A percentile compares a stretch with the other conserved stretches of the same genome.
Conservation (phyloP, 805 yeast genomes). For the Ogataea methylovora region DNA sequence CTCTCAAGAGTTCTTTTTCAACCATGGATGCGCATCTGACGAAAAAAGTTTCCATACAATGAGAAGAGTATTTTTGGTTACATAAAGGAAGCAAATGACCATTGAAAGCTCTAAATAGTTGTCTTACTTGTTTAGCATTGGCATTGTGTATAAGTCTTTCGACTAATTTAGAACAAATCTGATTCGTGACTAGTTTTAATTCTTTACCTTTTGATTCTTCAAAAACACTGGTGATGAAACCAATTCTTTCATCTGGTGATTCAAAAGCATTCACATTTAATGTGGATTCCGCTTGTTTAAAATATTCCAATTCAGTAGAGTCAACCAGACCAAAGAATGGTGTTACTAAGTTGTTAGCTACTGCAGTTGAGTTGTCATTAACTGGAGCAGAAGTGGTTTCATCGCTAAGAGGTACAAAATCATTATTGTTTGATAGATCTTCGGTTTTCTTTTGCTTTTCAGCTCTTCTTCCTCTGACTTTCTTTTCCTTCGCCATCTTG, state of each 20-base stretch:
- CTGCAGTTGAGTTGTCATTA: constrained; percentile 2
- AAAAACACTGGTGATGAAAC: constrained; percentile 69
- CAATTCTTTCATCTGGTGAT: constrained; percentile 59
- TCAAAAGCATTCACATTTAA: constrained; percentile 75
- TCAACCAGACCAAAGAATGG: constrained; percentile 85
- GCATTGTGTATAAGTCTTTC: constrained; percentile 76
- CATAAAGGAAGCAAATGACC: constrained; percentile 74
- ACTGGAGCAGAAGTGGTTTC: background rate
- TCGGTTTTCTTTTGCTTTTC: constrained; percentile 8
- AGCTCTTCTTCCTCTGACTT: constrained; percentile 28
- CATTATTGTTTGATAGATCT: constrained; percentile 1
- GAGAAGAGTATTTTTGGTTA: constrained; percentile 88
- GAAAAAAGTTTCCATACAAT: constrained; percentile 81
- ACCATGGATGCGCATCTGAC: constrained; percentile 67
- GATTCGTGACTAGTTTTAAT: constrained; percentile 85
- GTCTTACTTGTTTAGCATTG: constrained; percentile 55
- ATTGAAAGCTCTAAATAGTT: constrained; percentile 55
- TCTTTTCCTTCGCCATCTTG: constrained; percentile 4
- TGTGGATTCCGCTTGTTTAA: constrained; percentile 86
- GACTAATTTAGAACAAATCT: constrained; percentile 86
- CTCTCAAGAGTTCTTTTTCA: constrained; percentile 61
- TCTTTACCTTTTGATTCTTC: constrained; percentile 88
- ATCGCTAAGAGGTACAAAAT: constrained; percentile 1
- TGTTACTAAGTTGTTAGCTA: constrained; percentile 11
- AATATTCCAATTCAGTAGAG: constrained; percentile 78